phyloP scores from a whole-genome alignment of 768 basidiomycete genomes.

The Leccinellum luteum region DNA sequence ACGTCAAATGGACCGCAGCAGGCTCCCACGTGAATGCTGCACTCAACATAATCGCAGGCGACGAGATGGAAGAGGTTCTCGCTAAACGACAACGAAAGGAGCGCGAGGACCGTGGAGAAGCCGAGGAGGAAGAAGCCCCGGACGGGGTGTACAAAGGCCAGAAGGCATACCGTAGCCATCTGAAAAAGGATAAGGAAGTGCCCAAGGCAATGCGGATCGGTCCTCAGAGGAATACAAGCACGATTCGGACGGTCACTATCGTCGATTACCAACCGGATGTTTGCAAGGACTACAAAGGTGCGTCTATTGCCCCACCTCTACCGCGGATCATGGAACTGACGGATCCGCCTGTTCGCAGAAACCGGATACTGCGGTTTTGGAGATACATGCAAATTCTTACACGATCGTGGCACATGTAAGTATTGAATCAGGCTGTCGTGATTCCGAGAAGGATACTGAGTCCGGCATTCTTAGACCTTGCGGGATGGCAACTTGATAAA shows the following conservation, averaged over 20 bases:
- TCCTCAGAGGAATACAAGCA: constrained; percentile 72
- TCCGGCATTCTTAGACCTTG: constrained; percentile 60
- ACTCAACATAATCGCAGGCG: constrained; percentile 77
- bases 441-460: constrained; percentile 7
- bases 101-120: constrained; percentile 47
- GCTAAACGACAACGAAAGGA: constrained; percentile 66
- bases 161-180: constrained; percentile 73
- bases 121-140: constrained; percentile 53
- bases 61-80: constrained; percentile 74
- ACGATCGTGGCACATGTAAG: constrained; percentile 94
- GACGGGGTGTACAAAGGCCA: constrained; percentile 87
- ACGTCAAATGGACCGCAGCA: constrained; percentile 75
- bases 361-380: constrained; percentile 99
- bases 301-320: constrained; percentile 27
- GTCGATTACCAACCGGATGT: constrained; percentile 99
- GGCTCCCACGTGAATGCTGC: constrained; percentile 74
- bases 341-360: constrained; percentile 48
- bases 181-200: constrained; percentile 79
- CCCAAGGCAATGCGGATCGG: constrained; percentile 87
- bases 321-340: constrained; percentile 19
- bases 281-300: constrained; percentile 99
- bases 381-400: constrained; percentile 98
- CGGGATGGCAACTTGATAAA: constrained; percentile 98
- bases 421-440: constrained; percentile 16
- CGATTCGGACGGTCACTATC: constrained; percentile 91